Evolutionary conservation across 2,329 filamentous ascomycete genomes (phyloP), one percentile per base, ranked within the genome.

Genomic region (Mycosphaerella sp.): DNA sequence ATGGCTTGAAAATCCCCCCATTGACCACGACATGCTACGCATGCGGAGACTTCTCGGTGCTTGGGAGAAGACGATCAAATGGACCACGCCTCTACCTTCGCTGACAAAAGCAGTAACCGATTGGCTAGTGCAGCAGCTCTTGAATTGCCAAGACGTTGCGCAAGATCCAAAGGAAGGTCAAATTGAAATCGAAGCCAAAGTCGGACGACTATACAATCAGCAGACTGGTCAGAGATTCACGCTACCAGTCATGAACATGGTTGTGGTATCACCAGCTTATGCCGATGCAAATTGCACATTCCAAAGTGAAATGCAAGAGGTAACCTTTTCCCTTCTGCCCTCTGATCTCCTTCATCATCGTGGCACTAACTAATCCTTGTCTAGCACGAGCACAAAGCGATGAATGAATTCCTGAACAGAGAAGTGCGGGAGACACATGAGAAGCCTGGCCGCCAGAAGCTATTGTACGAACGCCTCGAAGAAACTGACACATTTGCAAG

Each of bases 171-270:
- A 79, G 13, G 82, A 81, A 6, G 84, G 89, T 12, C 79, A 88
- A 54, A 83, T 96, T 47, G 93, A 98, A 70, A 87, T 98, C 49
- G 93, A 98, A 71, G 93, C 89, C 8, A 97, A 97, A 69, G 75
- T 97, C 42, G 93, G 93, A 14, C 85, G 82, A 21, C 76, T 97
- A 12, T 80, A 91, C 51, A 84, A 88, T 66, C 82, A 81, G 64
- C 79, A 84, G 54, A 86, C 81, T 6, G 80, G 85, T 50, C 76
- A 83, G 41, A 79, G 88, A n/a, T 73, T 90, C 21, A 73, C 78
- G 8, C 70, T 90, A 8, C 80, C 81, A 5, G 76, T 93, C 4
- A 69, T 77, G 17, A 84, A 87, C 0, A 86, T 93, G 66, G 85
- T 81, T 42, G 73, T 94, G 6, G 69, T 95, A 16, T 74, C 75